phyloP scores from a whole-genome alignment of 768 basidiomycete species.

The Leucosporidium scottii region DNA sequence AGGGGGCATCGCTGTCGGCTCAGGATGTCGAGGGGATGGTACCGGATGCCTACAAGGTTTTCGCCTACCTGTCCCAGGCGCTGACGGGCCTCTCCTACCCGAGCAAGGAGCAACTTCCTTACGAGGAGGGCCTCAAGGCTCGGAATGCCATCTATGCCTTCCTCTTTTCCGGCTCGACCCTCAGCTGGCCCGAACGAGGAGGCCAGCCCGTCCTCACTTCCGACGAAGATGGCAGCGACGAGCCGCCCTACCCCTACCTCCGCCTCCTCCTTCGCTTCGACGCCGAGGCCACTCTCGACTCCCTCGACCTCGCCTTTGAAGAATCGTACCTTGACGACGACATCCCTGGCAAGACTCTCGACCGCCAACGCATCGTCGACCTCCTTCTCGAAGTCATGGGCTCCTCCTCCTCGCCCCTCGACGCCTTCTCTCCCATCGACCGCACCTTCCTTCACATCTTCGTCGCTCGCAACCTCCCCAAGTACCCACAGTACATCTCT shows the following conservation, averaged over 20 bases:
- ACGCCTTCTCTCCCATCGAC: constrained; percentile 53
- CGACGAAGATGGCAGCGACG: constrained; percentile 62
- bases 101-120: constrained; percentile 62
- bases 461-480: constrained; percentile 89
- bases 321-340: constrained; percentile 78
- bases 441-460: constrained; percentile 87
- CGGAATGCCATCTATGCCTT: constrained; percentile 71
- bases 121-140: constrained; percentile 60
- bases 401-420: neutral
- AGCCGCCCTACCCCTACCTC: constrained; percentile 84
- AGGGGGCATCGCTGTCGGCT: constrained; percentile 32
- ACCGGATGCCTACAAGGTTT: constrained; percentile 82
- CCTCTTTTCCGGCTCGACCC: constrained; percentile 72
- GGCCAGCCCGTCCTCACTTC: constrained; percentile 69
- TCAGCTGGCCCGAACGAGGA: constrained; percentile 65
- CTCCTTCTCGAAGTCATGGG: constrained; percentile 68
- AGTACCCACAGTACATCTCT: constrained; percentile 80
- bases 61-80: constrained; percentile 72
- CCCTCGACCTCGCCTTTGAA: constrained; percentile 90
- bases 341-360: constrained; percentile 49
- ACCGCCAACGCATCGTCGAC: constrained; percentile 72
- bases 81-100: constrained; percentile 82
- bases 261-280: constrained; percentile 78
- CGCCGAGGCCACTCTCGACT: constrained; percentile 86
- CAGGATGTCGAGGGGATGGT: constrained; percentile 52